Percentiles rank a stretch among this genome's conserved stretches.
phyloP scores from a whole-genome alignment of 202 grass and related monocot species.

The Carex arenaria region DNA sequence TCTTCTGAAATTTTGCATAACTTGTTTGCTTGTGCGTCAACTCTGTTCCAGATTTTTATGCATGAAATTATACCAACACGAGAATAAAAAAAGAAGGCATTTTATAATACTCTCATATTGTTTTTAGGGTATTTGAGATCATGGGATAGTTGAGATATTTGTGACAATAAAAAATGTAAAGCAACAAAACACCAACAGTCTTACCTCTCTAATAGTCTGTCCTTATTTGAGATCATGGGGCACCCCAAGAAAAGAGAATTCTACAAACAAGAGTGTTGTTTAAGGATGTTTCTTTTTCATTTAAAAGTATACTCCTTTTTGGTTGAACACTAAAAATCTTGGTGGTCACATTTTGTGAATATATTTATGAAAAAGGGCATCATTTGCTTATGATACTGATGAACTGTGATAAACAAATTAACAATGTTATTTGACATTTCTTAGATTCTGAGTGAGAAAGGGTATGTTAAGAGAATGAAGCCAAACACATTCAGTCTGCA shows the following conservation, averaged over 20 bases:
- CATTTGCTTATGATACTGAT: slow-evolving; percentile 9
- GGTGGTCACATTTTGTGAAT: background rate
- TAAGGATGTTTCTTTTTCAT: background rate
- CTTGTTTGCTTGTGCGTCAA: background rate
- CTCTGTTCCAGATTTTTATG: background rate
- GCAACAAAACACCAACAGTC: no score
- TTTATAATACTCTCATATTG: background rate
- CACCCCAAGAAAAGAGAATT: background rate
- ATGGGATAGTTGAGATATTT: no score
- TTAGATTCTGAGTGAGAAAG: slow-evolving; percentile 94
- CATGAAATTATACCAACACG: background rate
- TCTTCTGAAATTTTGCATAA: background rate
- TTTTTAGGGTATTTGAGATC: no score
- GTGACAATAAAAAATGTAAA: no score
- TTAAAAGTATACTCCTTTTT: background rate
- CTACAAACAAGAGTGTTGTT: background rate
- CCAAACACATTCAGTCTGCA: slow-evolving; percentile 87
- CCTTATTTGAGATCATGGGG: background rate
- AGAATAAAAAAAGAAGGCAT: background rate
- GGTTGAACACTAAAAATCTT: background rate
- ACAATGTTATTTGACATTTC: slow-evolving; percentile 3
- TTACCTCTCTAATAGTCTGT: background rate
- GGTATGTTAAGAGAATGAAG: slow-evolving; percentile 93
- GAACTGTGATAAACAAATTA: background rate
- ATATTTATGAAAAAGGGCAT: background rate